phyloP scores from a whole-genome alignment of 2,329 filamentous ascomycete genomes.

The Lomentospora prolificans region DNA sequence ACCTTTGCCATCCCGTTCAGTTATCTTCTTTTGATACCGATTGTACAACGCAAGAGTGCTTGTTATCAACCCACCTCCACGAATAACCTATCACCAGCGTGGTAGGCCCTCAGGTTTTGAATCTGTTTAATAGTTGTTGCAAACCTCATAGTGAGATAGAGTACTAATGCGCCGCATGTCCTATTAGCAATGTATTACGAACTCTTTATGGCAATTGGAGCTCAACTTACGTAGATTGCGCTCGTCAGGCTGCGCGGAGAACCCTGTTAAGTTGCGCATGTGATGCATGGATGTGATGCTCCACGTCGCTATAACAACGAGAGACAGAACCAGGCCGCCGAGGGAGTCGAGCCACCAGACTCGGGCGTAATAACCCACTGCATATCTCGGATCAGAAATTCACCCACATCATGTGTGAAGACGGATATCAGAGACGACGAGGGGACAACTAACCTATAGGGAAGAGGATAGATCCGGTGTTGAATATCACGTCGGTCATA shows the following conservation, averaged over 20 bases:
- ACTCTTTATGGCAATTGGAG: too few species aligned
- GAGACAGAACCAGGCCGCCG: slow-evolving; percentile 67
- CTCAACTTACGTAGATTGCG: slow-evolving; percentile 52
- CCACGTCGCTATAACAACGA: slow-evolving; percentile 75
- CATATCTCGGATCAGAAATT: not conserved
- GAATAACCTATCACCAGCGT: slow-evolving; percentile 76
- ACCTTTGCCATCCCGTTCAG: slow-evolving; percentile 36
- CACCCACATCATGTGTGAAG: not conserved
- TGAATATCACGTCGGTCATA: slow-evolving; percentile 77
- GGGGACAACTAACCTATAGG: slow-evolving; percentile 20
- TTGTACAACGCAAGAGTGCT: not conserved
- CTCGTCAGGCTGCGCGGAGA: slow-evolving; percentile 69
- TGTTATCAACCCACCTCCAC: slow-evolving; percentile 37
- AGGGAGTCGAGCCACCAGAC: slow-evolving; percentile 80
- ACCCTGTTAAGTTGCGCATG: slow-evolving; percentile 71
- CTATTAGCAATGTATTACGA: too few species aligned
- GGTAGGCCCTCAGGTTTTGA: slow-evolving; percentile 76
- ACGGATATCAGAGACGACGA: not conserved
- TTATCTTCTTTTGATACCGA: not conserved
- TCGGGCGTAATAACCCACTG: slow-evolving; percentile 61
- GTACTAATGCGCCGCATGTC: slow-evolving; percentile 38
- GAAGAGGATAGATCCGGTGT: slow-evolving; percentile 79
- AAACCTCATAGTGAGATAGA: slow-evolving; percentile 91
- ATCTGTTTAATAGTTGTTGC: slow-evolving; percentile 80
- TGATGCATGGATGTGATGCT: slow-evolving; percentile 62